Conservation (phyloP, 2,329 filamentous ascomycete genomes). For the Epichloe amarillans region DNA sequence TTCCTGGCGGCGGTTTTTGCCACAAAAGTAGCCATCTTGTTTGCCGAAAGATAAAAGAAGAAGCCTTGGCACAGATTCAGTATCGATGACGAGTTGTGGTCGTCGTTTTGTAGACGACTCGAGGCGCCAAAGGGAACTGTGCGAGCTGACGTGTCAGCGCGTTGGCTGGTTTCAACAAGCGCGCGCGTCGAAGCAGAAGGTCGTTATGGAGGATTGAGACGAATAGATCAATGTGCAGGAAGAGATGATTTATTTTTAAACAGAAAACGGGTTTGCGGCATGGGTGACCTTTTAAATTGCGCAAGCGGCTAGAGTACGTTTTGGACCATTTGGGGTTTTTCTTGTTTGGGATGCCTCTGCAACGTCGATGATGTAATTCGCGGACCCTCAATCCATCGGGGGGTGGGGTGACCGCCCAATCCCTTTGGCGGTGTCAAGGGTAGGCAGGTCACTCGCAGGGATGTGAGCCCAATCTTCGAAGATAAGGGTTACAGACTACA, state of each 20-base stretch:
- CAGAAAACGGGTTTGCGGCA: background rate
- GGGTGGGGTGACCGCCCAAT: background rate
- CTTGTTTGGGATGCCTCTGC: background rate
- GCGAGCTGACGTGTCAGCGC: background rate
- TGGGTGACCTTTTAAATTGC: too few species aligned
- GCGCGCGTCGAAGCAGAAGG: background rate
- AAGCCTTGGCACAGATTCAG: background rate
- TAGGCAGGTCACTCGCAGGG: too few species aligned
- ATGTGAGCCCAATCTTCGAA: too few species aligned
- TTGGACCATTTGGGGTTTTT: background rate
- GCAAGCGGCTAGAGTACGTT: background rate
- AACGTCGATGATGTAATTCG: conserved; percentile 15
- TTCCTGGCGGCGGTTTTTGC: conserved; percentile 43
- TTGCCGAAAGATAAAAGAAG: background rate
- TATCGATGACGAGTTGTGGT: background rate
- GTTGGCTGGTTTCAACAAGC: background rate
- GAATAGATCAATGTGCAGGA: background rate
- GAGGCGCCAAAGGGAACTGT: background rate
- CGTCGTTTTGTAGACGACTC: background rate
- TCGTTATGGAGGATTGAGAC: background rate
- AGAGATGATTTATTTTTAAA: background rate
- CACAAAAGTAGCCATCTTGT: conserved; percentile 36
- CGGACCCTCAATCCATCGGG: background rate
- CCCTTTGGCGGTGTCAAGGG: too few species aligned
- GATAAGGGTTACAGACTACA: too few species aligned